Base-by-base conservation (phyloP, 768 basidiomycete species). In the Kwoniella dendrophila region DNA sequence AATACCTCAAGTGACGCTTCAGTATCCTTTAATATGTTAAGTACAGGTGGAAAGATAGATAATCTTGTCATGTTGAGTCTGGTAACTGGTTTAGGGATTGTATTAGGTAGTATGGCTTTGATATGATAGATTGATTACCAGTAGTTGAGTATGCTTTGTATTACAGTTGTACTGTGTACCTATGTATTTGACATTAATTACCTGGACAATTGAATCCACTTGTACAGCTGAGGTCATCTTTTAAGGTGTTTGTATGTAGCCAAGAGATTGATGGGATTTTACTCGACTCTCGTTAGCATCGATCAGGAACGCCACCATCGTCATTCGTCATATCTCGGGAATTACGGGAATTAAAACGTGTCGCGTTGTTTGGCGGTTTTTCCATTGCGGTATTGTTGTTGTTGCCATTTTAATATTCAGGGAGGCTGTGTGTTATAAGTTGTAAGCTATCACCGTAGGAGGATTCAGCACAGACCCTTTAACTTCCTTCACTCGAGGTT, bases 361-460 rank as follows among this genome's bases (percentile, higher is more conserved):
- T 47, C 59, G 59, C 50, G 59, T 60, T 60, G 51, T 60, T 60
- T 60, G 59, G 59, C 59, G 44, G 24, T 52, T 53, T 60, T 33
- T 18, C 4, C 24, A 16, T 11, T 3, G 16, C 22, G n/a, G 12
- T 36, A 43, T 43, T 18, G 36, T 43, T 8, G 41, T 43, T 43
- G 41, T 43, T 43, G 41, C 20, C 20, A 20, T 43, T 43, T 43
- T 22, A 4, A 27, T 38, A n/a, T 50, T 3, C 4, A 40, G 58
- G 48, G 48, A 33, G 24, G 45, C 34, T 48, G 32, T 49, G 47
- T 29, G 30, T 14, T 51, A 29, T 43, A 36, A 12, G 30, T 3
- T 43, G 20, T 40, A 7, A 38, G 14, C n/a, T 40, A n/a, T 24
- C n/a, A 30, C 24, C 12, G 24, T 38, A 27, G 20, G 43, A 7